Base-by-base conservation (phyloP, 2,329 filamentous ascomycete species). In the Paraphaeosphaeria sporulosa region DNA sequence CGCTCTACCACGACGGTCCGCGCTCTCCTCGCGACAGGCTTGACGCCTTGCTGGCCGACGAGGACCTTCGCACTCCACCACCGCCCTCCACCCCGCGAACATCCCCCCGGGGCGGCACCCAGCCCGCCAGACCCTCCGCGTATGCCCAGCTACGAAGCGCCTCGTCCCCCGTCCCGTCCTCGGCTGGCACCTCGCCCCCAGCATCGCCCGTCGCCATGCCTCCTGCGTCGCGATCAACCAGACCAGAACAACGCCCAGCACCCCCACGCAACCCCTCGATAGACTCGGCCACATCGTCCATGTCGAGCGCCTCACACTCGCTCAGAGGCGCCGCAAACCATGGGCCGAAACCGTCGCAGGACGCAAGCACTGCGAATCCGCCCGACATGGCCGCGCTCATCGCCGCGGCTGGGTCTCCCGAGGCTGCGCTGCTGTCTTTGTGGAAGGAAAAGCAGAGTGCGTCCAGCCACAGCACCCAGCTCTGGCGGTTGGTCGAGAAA, bases 401-500 rank as follows among this genome's bases (percentile, higher is more conserved):
- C 65, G 87, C 90, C 70, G 87, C 93, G 34, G 94, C 94, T 27
- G 95, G 94, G 53, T 96, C 93, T 55, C 86, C 94, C 17, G 94
- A 99, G 75, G 92, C 91, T 6, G 90, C 96, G 5, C 92, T 99
- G 61, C 87, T 93, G 68, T 92, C 95, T 71, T 82, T 99, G 52
- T 81, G 97, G 64, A 96, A 92, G 75, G 95, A 99, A 75, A 98
- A 97, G 77, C 89, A 94, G 64, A 91, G 92, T 51, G 91, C 93
- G 57, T 87, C 92, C 5, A 90, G 92, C 67, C 95, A 98, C 74
- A 98, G 98, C 75, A 84, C 89, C 19, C 94, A 99, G 76, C 81
- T 99, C 71, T 99, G 95, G 95, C 90, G 93, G 53, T 81, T 99
- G 49, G 93, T 99, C 52, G 94, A 98, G 77, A 98, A 99, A 81